These are phyloP conservation scores for Paramecium sonneborni DNA, from an alignment of 73 alveolate genomes.

Conservation along the genomic window DNA sequence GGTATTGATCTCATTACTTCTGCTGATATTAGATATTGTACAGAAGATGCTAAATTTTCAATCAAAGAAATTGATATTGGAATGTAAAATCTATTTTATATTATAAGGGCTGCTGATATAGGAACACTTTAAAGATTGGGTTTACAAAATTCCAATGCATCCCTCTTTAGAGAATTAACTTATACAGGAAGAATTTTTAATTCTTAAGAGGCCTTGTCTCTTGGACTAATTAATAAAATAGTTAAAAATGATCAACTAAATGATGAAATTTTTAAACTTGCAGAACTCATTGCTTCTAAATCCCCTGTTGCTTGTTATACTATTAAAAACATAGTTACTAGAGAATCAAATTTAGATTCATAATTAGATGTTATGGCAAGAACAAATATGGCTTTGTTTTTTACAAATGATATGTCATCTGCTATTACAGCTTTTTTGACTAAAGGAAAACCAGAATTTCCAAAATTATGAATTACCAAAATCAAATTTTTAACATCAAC, in stretches of 20 bases:
- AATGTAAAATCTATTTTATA: not conserved
- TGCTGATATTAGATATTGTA: slow-evolving; percentile 81
- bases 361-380: slow-evolving; percentile 53
- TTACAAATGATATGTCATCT: not conserved
- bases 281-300: slow-evolving; percentile 9
- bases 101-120: slow-evolving; percentile 72
- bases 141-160: slow-evolving; percentile 62
- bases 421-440: slow-evolving; percentile 19
- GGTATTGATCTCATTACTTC: slow-evolving; percentile 82
- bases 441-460: slow-evolving; percentile 7
- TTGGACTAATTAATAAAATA: slow-evolving; percentile 71
- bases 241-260: not conserved
- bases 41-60: slow-evolving; percentile 78
- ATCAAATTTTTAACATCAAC: not conserved
- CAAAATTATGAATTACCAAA: slow-evolving; percentile 35
- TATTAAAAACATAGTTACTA: slow-evolving; percentile 23
- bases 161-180: slow-evolving; percentile 79
- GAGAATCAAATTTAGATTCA: slow-evolving; percentile 5
- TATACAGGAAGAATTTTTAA: slow-evolving; percentile 74
- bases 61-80: slow-evolving; percentile 86
- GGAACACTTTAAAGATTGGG: slow-evolving; percentile 78
- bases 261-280: slow-evolving; percentile 31
- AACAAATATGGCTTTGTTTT: slow-evolving; percentile 45
- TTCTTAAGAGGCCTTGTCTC: slow-evolving; percentile 65
- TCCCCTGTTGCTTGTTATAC: slow-evolving; percentile 7